Evolutionary conservation across 805 yeast species (phyloP).

Genomic region (Wickerhamiella bombiphila): DNA sequence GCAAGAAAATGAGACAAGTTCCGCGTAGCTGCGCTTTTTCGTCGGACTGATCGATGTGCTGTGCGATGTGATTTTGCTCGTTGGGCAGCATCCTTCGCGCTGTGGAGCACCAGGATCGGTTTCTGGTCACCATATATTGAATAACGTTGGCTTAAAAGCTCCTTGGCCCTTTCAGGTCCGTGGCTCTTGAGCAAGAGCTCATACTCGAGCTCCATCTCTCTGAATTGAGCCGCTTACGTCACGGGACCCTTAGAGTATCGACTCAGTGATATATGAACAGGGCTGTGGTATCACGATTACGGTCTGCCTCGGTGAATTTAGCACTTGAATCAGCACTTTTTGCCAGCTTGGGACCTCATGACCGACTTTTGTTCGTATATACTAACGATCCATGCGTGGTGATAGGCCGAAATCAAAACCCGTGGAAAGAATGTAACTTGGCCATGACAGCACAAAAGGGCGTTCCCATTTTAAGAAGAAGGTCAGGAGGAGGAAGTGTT

Average conservation of each 20-base stretch:
- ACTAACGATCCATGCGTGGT: slow-evolving; percentile 77
- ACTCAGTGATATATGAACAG: slow-evolving; percentile 31
- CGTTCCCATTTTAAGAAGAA: slow-evolving; percentile 61
- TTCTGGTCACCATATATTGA: slow-evolving; percentile 24
- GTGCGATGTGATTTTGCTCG: slow-evolving; percentile 21
- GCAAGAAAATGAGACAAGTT: slow-evolving; percentile 24
- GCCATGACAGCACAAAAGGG: slow-evolving; percentile 33
- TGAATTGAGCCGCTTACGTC: background rate
- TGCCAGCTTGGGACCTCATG: slow-evolving; percentile 20
- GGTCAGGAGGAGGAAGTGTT: slow-evolving; percentile 94
- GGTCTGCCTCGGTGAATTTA: slow-evolving; percentile 59
- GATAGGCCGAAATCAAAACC: slow-evolving; percentile 90
- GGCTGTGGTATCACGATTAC: slow-evolving; percentile 41
- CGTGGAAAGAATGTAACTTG: slow-evolving; percentile 74
- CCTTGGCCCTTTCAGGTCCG: slow-evolving; percentile 19
- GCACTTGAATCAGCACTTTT: slow-evolving; percentile 75
- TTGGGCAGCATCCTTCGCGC: slow-evolving; percentile 9
- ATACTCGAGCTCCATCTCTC: slow-evolving; percentile 15
- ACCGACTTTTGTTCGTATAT: slow-evolving; percentile 54
- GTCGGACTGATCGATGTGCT: slow-evolving; percentile 11
- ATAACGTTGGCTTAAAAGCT: slow-evolving; percentile 26
- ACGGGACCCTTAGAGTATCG: background rate
- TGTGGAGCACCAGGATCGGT: slow-evolving; percentile 22
- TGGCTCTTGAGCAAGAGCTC: slow-evolving; percentile 21
- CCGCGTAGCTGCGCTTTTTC: slow-evolving; percentile 20